phyloP scores from a whole-genome alignment of 179 eudicot genomes.

The Silene noctiflora region DNA sequence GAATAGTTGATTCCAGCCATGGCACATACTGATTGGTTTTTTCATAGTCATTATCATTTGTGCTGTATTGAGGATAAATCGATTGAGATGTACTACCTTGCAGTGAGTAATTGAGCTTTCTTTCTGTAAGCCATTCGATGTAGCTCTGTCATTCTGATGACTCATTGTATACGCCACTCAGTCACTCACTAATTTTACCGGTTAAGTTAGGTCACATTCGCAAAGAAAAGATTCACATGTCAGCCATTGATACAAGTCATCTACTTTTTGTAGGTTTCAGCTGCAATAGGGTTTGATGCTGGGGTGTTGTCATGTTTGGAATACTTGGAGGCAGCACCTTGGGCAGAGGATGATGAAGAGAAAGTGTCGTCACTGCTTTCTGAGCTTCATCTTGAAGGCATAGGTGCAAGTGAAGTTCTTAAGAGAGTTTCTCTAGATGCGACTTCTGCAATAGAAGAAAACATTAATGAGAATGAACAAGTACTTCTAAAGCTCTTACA shows the following conservation, averaged over 20 bases:
- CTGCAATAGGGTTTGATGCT: constrained; percentile 95
- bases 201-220: not conserved
- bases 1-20: not conserved
- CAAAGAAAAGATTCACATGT: not conserved
- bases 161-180: not conserved
- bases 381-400: constrained; percentile 77
- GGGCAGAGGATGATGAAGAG: constrained; percentile 98
- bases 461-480: constrained; percentile 53
- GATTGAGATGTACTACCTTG: not conserved
- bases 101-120: not conserved
- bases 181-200: not conserved
- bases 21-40: too few relatives aligned
- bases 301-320: constrained; percentile 92
- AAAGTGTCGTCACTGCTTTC: constrained; percentile 63
- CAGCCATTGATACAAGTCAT: not conserved
- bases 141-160: not conserved
- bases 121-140: not conserved
- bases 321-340: constrained; percentile 97
- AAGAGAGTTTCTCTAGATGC: constrained; percentile 76
- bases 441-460: constrained; percentile 34
- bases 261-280: constrained; percentile 60
- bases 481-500: constrained; percentile 77
- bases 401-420: constrained; percentile 77
- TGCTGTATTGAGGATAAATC: not conserved
- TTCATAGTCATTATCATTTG: not conserved